Conservation (phyloP, 75 land plant species). For the Pinus taeda region DNA sequence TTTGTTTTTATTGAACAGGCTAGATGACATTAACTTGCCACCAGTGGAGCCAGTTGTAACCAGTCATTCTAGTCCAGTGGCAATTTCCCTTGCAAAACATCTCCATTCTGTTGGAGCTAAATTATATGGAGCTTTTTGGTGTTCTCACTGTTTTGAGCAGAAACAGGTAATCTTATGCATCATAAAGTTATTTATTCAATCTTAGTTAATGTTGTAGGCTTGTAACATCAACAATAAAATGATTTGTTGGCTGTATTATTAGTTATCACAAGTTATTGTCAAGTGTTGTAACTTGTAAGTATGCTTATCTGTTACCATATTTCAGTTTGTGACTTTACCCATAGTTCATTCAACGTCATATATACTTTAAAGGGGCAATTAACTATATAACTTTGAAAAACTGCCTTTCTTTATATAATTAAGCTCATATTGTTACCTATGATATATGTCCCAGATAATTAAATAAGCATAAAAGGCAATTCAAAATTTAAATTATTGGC, state of each 20-base stretch:
- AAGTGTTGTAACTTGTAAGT: background rate
- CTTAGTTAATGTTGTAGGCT: background rate
- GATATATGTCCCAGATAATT: background rate
- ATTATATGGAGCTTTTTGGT: conserved; percentile 98
- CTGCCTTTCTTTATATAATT: background rate
- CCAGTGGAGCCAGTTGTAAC: conserved; percentile 65
- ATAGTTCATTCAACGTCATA: background rate
- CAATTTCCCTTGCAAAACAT: conserved; percentile 80
- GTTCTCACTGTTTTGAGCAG: conserved; percentile 92
- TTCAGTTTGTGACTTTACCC: background rate
- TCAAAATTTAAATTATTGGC: too few species aligned
- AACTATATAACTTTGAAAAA: background rate
- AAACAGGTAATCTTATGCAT: conserved; percentile 62
- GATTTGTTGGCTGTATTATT: background rate
- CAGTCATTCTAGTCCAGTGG: conserved; percentile 56
- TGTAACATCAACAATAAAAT: background rate
- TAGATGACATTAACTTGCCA: conserved; percentile 55
- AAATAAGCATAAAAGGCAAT: too few species aligned
- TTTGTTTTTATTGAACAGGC: conserved; percentile 29
- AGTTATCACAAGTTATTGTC: background rate
- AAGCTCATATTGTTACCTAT: background rate
- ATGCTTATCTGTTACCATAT: background rate
- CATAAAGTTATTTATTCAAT: background rate
- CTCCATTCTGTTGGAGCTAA: conserved; percentile 78
- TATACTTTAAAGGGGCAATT: background rate